These are phyloP conservation scores for Penicillium verrucosum DNA, from an alignment of 2,329 filamentous ascomycete genomes.

Conservation along the genomic window DNA sequence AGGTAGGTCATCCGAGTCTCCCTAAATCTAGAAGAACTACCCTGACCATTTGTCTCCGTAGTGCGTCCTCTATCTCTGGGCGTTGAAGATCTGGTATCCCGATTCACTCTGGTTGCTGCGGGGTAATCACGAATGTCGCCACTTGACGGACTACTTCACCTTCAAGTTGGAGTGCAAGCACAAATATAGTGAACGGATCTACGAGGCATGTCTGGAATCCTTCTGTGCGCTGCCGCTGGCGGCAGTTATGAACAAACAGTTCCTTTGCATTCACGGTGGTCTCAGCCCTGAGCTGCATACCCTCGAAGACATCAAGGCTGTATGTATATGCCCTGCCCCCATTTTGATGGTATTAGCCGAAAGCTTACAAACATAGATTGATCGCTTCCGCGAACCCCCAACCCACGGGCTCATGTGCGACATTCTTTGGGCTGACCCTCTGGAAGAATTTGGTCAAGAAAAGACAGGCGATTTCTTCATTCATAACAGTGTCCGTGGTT, in stretches of 20 bases:
- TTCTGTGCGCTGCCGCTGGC: slow-evolving; percentile 93
- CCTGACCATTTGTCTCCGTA: slow-evolving; percentile 29
- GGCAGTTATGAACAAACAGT: slow-evolving; percentile 99
- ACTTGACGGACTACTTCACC: slow-evolving; percentile 99
- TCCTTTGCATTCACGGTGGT: slow-evolving; percentile 95
- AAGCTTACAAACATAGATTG: slow-evolving; percentile 60
- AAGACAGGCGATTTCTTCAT: slow-evolving; percentile 97
- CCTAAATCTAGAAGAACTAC: neutral
- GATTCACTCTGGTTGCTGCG: slow-evolving; percentile 95
- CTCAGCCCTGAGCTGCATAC: slow-evolving; percentile 95
- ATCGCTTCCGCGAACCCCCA: slow-evolving; percentile 94
- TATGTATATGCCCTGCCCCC: slow-evolving; percentile 45
- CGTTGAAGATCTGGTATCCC: slow-evolving; percentile 97
- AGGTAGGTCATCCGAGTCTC: slow-evolving; percentile 49
- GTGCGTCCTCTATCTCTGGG: slow-evolving; percentile 97
- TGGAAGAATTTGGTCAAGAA: slow-evolving; percentile 98
- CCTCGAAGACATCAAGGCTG: slow-evolving; percentile 85
- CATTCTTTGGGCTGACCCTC: slow-evolving; percentile 95
- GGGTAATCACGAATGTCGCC: slow-evolving; percentile 97
- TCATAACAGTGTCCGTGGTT: slow-evolving; percentile 97
- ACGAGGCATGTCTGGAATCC: slow-evolving; percentile 97
- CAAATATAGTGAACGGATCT: slow-evolving; percentile 95
- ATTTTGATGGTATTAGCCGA: neutral
- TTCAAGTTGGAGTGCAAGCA: slow-evolving; percentile 99
- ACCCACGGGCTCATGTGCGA: slow-evolving; percentile 99